Evolutionary conservation across 805 yeast species (phyloP).

Genomic region (Candida odintsovae): DNA sequence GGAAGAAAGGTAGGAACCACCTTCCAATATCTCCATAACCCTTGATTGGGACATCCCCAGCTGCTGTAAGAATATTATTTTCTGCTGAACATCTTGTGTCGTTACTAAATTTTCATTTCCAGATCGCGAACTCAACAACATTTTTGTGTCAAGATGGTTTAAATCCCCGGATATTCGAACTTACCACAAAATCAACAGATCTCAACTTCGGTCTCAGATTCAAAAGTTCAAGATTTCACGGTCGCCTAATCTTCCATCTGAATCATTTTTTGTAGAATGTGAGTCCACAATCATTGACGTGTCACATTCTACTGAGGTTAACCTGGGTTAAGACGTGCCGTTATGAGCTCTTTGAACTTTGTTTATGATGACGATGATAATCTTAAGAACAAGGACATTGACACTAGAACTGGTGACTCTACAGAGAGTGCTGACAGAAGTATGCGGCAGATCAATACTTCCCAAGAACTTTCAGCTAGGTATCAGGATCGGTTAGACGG

Average conservation of each 20-base stretch:
- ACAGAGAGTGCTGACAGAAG: neutral
- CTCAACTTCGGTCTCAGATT: neutral
- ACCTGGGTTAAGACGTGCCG: no score
- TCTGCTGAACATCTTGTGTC: neutral
- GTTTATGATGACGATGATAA: neutral
- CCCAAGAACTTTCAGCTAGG: neutral
- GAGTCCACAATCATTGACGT: neutral
- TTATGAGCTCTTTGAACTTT: no score
- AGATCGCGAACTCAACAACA: neutral
- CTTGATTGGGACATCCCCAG: no score
- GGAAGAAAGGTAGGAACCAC: no score
- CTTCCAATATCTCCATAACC: no score
- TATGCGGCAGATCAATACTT: neutral
- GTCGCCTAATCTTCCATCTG: no score
- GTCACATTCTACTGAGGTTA: neutral
- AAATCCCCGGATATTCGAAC: no score
- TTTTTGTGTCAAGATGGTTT: neutral
- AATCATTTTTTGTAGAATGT: no score
- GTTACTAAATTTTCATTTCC: neutral
- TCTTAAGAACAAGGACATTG: neutral
- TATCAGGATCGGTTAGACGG: neutral
- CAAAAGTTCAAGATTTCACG: no score
- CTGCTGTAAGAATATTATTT: no score
- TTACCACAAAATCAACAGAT: neutral
- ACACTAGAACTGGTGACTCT: neutral